Evolutionary conservation across 148 eudicot species (phyloP), one percentile per base, ranked within the genome.

Genomic region (Rhododendron vialii): DNA sequence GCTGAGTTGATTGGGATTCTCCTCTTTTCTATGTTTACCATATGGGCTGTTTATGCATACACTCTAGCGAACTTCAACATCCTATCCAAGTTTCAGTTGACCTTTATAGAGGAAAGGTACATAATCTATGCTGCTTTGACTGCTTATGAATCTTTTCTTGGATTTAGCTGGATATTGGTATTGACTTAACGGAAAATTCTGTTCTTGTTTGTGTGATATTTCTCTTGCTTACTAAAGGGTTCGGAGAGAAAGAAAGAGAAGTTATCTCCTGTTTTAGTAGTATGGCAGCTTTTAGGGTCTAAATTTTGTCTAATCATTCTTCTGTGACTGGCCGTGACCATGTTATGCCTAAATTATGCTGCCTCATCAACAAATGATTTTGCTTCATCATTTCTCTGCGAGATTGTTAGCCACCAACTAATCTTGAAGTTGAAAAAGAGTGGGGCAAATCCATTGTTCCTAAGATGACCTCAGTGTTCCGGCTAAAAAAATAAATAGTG

Each of bases 1-100:
- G 93, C 94, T 76, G 99, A 96, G 88, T 85, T 93, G 59, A 91
- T 96, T 83, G 98, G 94, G 41, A 93, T 96, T 86, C 18, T 92
- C 33, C 82, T 95, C 51, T 88, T 93, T 76, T 28, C 75, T 78
- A 85, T 73, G 80, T 95, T 89, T 67, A 53, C 94, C 36, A 78
- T 96, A 67, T 96, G 98, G 96, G 91, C 93, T 55, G 76, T 89
- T 88, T 84, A 67, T 75, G 90, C 84, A 61, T 91, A 87, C 83
- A 81, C 89, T 74, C 7, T 91, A 48, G 82, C 61, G 84, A 89
- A 85, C 86, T 83, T 88, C 89, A 82, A 47, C 36, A 10, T 51
- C 41, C 3, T 87, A 17, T 88, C 98, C 76, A 12, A 59, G 86
- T 57, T 26, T 22, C 84, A 89, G 57, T 75, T 88, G 86, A 57